These are phyloP conservation scores for Curvularia verruculosa DNA, from an alignment of 2,329 filamentous ascomycete species.

Conservation along the genomic window DNA sequence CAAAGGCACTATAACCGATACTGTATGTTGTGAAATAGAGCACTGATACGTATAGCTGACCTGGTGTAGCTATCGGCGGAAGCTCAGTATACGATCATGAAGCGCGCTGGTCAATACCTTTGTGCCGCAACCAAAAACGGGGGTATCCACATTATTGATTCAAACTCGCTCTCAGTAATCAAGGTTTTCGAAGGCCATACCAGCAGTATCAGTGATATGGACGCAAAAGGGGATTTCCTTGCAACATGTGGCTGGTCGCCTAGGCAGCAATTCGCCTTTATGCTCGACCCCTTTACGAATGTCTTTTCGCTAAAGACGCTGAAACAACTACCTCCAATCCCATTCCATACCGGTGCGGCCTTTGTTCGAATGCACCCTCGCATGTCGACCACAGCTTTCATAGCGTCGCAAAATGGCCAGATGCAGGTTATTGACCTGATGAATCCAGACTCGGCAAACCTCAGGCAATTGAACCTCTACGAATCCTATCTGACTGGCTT, in stretches of 20 bases:
- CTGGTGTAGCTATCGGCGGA: slow-evolving; percentile 67
- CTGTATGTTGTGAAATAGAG: slow-evolving; percentile 30
- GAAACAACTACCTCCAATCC: slow-evolving; percentile 84
- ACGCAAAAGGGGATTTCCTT: slow-evolving; percentile 91
- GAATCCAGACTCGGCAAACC: slow-evolving; percentile 86
- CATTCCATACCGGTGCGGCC: slow-evolving; percentile 88
- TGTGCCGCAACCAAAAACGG: slow-evolving; percentile 88
- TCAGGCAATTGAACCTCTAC: slow-evolving; percentile 80
- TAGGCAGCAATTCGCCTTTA: slow-evolving; percentile 77
- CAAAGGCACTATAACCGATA: slow-evolving; percentile 54
- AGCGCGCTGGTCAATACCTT: slow-evolving; percentile 80
- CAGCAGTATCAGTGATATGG: slow-evolving; percentile 92
- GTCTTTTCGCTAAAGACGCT: slow-evolving; percentile 95
- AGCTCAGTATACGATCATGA: slow-evolving; percentile 89
- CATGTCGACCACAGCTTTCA: slow-evolving; percentile 92
- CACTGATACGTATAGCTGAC: slow-evolving; percentile 19
- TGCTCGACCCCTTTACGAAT: slow-evolving; percentile 91
- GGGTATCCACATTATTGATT: slow-evolving; percentile 83
- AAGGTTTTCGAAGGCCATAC: slow-evolving; percentile 92
- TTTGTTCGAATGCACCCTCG: slow-evolving; percentile 96
- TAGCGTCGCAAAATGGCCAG: slow-evolving; percentile 88
- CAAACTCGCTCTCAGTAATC: slow-evolving; percentile 75
- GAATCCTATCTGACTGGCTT: slow-evolving; percentile 75
- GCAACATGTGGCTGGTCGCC: slow-evolving; percentile 94
- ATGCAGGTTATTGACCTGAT: slow-evolving; percentile 95